Evolutionary conservation across 2,329 filamentous ascomycete genomes (phyloP).

Genomic region (Parafenestella ontariensis): DNA sequence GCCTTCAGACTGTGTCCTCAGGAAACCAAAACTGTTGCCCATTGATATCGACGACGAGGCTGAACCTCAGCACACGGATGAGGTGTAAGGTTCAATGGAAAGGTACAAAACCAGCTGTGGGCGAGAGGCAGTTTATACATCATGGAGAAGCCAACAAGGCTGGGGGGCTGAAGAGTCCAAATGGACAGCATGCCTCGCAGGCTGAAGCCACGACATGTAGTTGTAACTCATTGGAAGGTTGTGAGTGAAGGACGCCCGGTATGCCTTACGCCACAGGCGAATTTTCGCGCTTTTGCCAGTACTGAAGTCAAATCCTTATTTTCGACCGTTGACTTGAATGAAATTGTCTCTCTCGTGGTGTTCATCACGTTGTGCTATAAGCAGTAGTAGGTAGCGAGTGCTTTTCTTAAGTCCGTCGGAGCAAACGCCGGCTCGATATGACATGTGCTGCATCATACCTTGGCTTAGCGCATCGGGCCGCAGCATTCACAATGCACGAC

Average conservation of each 20-base stretch:
- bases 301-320: background rate
- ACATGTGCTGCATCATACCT: background rate
- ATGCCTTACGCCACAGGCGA: background rate
- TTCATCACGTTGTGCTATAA: background rate
- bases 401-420: background rate
- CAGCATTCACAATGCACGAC: background rate
- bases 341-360: background rate
- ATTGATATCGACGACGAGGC: background rate
- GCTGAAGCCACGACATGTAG: background rate
- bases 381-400: background rate
- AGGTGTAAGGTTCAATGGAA: background rate
- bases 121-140: background rate
- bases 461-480: background rate
- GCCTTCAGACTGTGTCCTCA: background rate
- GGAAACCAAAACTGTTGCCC: constrained; percentile 6
- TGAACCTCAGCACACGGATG: background rate
- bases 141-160: background rate
- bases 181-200: background rate
- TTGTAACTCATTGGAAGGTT: background rate
- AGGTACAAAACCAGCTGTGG: background rate
- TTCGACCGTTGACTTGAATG: background rate
- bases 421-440: background rate
- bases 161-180: background rate
- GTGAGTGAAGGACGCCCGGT: background rate
- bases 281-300: background rate